Percentiles rank a stretch among this genome's conserved stretches.
phyloP scores from a whole-genome alignment of 208 protist genomes.

The Leishmania aethiopica region DNA sequence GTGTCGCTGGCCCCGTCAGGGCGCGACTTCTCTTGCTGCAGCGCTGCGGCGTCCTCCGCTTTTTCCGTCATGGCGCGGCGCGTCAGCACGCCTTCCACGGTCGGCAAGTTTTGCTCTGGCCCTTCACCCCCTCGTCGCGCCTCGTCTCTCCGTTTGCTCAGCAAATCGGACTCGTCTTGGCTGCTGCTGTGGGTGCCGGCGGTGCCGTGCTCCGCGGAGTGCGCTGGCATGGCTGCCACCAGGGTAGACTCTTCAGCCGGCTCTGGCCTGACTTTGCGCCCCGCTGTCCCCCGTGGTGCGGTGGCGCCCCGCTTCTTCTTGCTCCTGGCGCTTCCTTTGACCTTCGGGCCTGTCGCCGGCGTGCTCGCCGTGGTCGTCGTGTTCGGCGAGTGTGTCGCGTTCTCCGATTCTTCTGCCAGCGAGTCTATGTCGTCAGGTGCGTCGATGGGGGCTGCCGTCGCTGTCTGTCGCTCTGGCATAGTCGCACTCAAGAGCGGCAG shows the following conservation, averaged over 20 bases:
- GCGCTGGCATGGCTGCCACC: background rate
- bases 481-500: background rate
- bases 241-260: background rate
- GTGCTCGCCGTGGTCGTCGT: background rate
- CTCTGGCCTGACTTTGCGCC: background rate
- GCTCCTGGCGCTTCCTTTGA: background rate
- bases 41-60: background rate
- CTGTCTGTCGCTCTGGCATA: background rate
- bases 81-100: constrained; percentile 3
- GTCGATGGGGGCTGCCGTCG: too few relatives aligned
- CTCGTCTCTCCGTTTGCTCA: background rate
- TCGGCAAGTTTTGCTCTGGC: constrained; percentile 3
- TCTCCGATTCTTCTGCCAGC: background rate
- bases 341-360: background rate
- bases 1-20: background rate
- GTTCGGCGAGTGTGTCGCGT: background rate
- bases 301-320: background rate
- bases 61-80: constrained; percentile 7
- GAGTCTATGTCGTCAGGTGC: background rate
- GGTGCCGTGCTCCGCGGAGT: background rate
- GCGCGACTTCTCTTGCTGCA: background rate
- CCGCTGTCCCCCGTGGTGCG: background rate
- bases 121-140: background rate
- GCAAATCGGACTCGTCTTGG: background rate
- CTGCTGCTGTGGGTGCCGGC: background rate